These are phyloP conservation scores for Lophiotrema nucula DNA, from an alignment of 495 filamentous ascomycete species.

Conservation along the genomic window DNA sequence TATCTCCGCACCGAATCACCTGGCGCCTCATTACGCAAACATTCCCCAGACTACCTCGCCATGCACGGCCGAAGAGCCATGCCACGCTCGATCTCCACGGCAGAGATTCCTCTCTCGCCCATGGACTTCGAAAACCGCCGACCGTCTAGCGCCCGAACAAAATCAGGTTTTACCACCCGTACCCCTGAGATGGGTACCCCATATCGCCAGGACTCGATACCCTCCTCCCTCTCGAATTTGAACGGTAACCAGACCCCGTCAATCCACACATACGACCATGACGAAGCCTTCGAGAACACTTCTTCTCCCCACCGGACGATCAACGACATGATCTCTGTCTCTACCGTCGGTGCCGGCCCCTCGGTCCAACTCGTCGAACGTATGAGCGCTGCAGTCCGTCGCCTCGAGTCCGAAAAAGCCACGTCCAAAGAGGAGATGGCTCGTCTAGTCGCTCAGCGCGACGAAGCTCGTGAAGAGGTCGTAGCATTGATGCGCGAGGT, in stretches of 20 bases:
- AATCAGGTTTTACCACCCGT: constrained; percentile 45
- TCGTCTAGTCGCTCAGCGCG: constrained; percentile 75
- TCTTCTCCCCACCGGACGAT: constrained; percentile 70
- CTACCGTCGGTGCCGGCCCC: constrained; percentile 83
- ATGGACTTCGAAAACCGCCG: constrained; percentile 32
- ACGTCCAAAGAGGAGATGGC: constrained; percentile 79
- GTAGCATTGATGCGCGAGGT: constrained; percentile 82
- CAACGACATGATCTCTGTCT: constrained; percentile 86
- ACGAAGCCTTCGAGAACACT: constrained; percentile 66
- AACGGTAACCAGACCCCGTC: constrained; percentile 50
- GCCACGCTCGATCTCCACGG: constrained; percentile 29
- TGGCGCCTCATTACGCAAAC: constrained; percentile 30
- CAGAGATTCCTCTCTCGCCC: constrained; percentile 30
- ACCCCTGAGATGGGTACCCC: constrained; percentile 36
- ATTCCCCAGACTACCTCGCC: constrained; percentile 24
- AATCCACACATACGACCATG: constrained; percentile 57
- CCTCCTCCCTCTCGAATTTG: constrained; percentile 28
- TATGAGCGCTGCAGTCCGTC: constrained; percentile 88
- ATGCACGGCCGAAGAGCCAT: constrained; percentile 26
- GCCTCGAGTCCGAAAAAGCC: constrained; percentile 87
- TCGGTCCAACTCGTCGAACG: constrained; percentile 95
- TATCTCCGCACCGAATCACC: constrained; percentile 34
- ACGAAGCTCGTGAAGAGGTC: constrained; percentile 88
- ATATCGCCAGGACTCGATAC: constrained; percentile 38
- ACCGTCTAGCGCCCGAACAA: constrained; percentile 50